Conservation (phyloP, 805 yeast species). For the Wickerhamiella dianesei region DNA sequence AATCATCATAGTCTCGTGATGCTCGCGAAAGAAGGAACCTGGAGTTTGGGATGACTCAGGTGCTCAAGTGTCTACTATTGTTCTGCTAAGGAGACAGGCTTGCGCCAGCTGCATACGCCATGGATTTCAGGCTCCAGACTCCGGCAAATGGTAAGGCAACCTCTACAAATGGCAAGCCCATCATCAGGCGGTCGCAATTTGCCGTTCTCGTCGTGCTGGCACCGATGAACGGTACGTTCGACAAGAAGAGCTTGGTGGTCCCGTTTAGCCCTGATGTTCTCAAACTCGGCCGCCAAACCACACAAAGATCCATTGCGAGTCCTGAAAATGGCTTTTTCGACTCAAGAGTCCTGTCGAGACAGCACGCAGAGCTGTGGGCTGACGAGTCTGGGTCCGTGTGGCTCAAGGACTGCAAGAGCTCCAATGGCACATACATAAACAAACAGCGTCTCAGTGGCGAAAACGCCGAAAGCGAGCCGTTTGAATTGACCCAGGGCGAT, state of each 20-base stretch:
- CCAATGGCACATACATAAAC: slow-evolving; percentile 91
- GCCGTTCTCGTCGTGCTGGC: slow-evolving; percentile 46
- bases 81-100: not conserved
- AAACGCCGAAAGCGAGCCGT: slow-evolving; percentile 36
- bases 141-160: not conserved
- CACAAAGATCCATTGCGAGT: slow-evolving; percentile 37
- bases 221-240: slow-evolving; percentile 73
- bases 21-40: not conserved
- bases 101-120: not conserved
- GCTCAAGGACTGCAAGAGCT: slow-evolving; percentile 75
- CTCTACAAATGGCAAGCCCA: slow-evolving; percentile 5
- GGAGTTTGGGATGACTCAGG: not conserved
- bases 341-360: slow-evolving; percentile 80
- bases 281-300: slow-evolving; percentile 77
- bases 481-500: slow-evolving; percentile 65
- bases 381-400: slow-evolving; percentile 54
- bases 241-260: slow-evolving; percentile 59
- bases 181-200: slow-evolving; percentile 23
- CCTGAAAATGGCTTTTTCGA: slow-evolving; percentile 86
- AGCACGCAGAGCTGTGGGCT: slow-evolving; percentile 82
- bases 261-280: slow-evolving; percentile 74
- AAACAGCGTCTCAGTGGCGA: slow-evolving; percentile 52
- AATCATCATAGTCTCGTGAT: not conserved
- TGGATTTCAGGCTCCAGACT: not conserved
- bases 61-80: too few relatives aligned